phyloP scores from a whole-genome alignment of 225 moss, liverwort and hornwort species.

The Pseudoscleropodium purum region DNA sequence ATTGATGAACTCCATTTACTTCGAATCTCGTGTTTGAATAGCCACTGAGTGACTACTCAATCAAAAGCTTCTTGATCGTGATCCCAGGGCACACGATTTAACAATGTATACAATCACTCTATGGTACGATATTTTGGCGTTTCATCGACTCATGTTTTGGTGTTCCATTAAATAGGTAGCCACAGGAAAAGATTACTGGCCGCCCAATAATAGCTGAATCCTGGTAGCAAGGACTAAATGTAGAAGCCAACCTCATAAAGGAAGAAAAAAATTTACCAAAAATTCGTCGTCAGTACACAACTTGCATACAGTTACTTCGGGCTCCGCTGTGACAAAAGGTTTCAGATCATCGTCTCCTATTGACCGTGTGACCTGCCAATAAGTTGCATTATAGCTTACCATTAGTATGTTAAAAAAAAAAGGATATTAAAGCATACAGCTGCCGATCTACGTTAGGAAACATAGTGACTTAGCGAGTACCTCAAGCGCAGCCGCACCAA shows the following conservation, averaged over 20 bases:
- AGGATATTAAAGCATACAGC: not conserved
- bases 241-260: not conserved
- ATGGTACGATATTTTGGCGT: not conserved
- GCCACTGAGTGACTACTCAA: not conserved
- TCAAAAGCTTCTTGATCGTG: not conserved
- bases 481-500: constrained; percentile 59
- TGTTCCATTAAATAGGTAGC: not conserved
- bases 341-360: constrained; percentile 66
- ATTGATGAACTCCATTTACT: not conserved
- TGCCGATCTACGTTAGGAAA: not conserved
- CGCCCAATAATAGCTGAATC: not conserved
- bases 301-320: constrained; percentile 31
- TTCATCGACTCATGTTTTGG: not conserved
- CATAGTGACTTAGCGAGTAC: not conserved
- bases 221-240: not conserved
- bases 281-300: constrained; percentile 42
- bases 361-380: constrained; percentile 53
- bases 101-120: not conserved
- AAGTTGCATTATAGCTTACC: not conserved
- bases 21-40: not conserved
- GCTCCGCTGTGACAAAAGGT: constrained; percentile 56
- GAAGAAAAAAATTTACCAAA: constrained; percentile 13
- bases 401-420: not conserved
- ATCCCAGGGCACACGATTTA: not conserved
- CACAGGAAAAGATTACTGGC: not conserved